Evolutionary conservation across 2,329 filamentous ascomycete species (phyloP).

Genomic region (Pestalotiopsis sp.): DNA sequence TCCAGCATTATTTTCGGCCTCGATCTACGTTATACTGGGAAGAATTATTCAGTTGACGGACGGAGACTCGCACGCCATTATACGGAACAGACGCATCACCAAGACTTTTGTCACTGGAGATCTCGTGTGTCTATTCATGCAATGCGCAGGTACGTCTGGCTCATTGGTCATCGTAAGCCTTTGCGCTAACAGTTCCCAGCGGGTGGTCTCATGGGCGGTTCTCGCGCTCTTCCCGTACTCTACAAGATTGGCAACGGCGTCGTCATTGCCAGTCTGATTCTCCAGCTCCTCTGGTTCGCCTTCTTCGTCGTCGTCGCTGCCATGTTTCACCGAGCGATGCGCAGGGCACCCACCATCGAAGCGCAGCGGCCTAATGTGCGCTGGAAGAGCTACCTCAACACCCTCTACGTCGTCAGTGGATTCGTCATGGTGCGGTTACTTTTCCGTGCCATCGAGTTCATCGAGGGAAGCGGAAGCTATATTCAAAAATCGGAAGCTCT

Average conservation of each 20-base stretch:
- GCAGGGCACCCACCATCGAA: neutral
- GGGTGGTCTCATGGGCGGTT: conserved; percentile 2
- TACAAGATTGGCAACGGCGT: conserved; percentile 3
- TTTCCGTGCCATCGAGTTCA: neutral
- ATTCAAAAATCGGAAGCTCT: neutral
- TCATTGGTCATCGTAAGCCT: neutral
- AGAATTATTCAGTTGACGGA: neutral
- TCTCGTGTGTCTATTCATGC: conserved; percentile 2
- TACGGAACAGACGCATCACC: neutral
- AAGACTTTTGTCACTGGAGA: conserved; percentile 8
- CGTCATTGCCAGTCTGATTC: conserved; percentile 1
- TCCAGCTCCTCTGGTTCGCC: neutral
- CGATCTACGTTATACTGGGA: conserved; percentile 13
- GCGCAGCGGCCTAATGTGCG: neutral
- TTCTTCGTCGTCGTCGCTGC: conserved; percentile 4
- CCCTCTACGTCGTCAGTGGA: neutral
- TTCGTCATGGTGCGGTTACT: neutral
- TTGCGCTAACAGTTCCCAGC: neutral
- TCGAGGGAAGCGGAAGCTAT: neutral
- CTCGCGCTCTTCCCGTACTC: neutral
- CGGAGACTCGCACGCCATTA: neutral
- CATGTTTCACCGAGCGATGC: conserved; percentile 1
- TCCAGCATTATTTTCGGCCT: conserved; percentile 16
- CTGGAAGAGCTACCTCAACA: neutral
- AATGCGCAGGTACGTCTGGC: neutral